phyloP scores from a whole-genome alignment of 1,284 basidiomycete species.

The Heliocybe sulcata region DNA sequence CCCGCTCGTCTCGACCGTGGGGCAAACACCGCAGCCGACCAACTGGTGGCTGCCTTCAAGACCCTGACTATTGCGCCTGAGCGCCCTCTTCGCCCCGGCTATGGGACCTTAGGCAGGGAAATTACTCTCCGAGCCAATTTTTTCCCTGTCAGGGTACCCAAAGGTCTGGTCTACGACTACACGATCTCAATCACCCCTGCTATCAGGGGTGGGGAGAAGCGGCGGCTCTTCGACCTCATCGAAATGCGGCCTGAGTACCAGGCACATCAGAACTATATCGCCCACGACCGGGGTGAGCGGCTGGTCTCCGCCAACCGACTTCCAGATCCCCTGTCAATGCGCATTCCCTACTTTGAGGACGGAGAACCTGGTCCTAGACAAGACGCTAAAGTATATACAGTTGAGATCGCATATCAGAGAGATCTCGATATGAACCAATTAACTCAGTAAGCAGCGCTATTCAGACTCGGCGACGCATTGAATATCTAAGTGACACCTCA shows the following conservation, averaged over 20 bases:
- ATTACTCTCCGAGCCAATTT: conserved; percentile 62
- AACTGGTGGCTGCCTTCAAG: conserved; percentile 42
- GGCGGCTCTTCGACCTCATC: conserved; percentile 51
- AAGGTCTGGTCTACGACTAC: conserved; percentile 53
- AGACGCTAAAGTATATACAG: conserved; percentile 39
- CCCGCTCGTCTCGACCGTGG: conserved; percentile 36
- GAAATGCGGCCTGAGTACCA: conserved; percentile 36
- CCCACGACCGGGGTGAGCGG: conserved; percentile 54
- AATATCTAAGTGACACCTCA: conserved; percentile 17
- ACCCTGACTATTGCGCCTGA: conserved; percentile 23
- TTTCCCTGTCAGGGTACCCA: conserved; percentile 47
- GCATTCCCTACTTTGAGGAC: conserved; percentile 46
- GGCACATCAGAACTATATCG: conserved; percentile 38
- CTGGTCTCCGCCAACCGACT: conserved; percentile 49
- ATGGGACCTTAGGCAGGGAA: conserved; percentile 46
- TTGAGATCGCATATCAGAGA: conserved; percentile 40
- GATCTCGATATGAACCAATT: conserved; percentile 38
- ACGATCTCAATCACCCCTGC: conserved; percentile 46
- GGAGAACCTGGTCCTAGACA: conserved; percentile 35
- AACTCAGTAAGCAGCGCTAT: conserved; percentile 34
- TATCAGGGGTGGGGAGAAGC: conserved; percentile 36
- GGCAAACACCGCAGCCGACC: conserved; percentile 25
- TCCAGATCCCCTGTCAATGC: conserved; percentile 46
- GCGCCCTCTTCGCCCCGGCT: conserved; percentile 60
- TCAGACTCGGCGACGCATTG: neutral